phyloP scores from a whole-genome alignment of 192 early-diverging fungal species.

The Irineochytrium annulatum region DNA sequence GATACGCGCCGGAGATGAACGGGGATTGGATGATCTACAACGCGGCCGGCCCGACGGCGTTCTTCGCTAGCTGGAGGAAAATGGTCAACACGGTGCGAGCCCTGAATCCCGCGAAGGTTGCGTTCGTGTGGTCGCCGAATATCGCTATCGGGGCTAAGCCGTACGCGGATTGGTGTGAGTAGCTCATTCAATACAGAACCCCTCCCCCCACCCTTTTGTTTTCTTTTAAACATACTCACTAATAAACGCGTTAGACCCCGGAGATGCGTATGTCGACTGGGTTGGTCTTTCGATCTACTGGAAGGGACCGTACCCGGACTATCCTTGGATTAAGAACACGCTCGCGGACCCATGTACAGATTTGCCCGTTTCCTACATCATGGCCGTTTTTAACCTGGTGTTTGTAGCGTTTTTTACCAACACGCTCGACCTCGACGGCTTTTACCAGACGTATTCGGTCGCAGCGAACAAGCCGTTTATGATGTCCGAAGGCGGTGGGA shows the following conservation, averaged over 20 bases:
- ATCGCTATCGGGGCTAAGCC: background rate
- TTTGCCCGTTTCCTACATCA: too few relatives aligned
- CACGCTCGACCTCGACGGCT: too few relatives aligned
- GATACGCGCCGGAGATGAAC: conserved; percentile 30
- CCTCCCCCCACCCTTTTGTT: too few relatives aligned
- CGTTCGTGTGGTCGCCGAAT: conserved; percentile 22
- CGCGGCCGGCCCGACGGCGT: conserved; percentile 15
- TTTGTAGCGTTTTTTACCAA: too few relatives aligned
- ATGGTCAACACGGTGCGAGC: background rate
- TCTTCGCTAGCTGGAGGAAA: conserved; percentile 15
- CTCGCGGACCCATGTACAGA: too few relatives aligned
- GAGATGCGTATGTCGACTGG: conserved; percentile 26
- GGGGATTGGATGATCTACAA: conserved; percentile 20
- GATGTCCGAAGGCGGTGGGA: conserved; percentile 29
- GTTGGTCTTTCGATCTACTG: conserved; percentile 18
- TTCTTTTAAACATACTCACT: too few relatives aligned
- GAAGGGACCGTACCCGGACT: background rate
- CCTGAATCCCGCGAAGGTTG: conserved; percentile 2
- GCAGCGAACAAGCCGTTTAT: conserved; percentile 47
- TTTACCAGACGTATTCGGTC: too few relatives aligned
- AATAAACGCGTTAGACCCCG: too few relatives aligned
- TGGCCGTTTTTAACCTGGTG: too few relatives aligned
- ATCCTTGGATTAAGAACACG: background rate
- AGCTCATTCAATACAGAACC: too few relatives aligned
- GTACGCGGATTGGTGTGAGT: background rate